These are phyloP conservation scores for Aspergillus eucalypticola DNA, from an alignment of 2,329 filamentous ascomycete species.

Conservation along the genomic window DNA sequence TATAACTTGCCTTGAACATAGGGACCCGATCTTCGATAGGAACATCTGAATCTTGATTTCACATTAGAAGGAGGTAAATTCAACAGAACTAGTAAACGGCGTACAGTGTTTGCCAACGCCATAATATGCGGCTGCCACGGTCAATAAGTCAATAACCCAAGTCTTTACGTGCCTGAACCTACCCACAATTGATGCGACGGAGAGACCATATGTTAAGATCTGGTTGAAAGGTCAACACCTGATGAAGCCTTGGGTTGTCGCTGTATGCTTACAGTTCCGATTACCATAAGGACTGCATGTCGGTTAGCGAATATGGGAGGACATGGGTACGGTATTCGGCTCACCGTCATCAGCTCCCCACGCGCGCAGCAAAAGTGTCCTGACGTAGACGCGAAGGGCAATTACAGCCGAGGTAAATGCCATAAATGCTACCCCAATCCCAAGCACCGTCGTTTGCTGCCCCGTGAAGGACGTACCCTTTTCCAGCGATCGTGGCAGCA, in stretches of 20 bases:
- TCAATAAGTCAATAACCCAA: neutral
- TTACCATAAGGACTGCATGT: neutral
- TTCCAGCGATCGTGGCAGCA: neutral
- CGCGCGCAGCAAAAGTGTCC: slow-evolving; percentile 8
- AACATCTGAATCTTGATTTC: neutral
- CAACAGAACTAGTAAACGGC: neutral
- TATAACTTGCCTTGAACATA: neutral
- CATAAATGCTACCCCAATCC: slow-evolving; percentile 10
- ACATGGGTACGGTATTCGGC: neutral
- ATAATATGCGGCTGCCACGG: neutral
- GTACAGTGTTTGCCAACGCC: neutral
- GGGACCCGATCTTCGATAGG: neutral
- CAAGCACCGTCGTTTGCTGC: slow-evolving; percentile 6
- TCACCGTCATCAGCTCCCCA: slow-evolving; percentile 13
- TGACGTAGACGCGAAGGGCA: slow-evolving; percentile 10
- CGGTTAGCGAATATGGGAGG: neutral
- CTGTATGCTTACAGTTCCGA: neutral
- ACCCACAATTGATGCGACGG: neutral
- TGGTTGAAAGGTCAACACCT: neutral
- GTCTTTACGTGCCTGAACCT: neutral
- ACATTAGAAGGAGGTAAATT: neutral
- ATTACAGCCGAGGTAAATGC: slow-evolving; percentile 11
- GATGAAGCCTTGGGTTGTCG: neutral
- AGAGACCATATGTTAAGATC: neutral
- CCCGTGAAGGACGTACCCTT: slow-evolving; percentile 1